Base-by-base conservation (phyloP, 495 filamentous ascomycete species). In the Penicillium herquei region DNA sequence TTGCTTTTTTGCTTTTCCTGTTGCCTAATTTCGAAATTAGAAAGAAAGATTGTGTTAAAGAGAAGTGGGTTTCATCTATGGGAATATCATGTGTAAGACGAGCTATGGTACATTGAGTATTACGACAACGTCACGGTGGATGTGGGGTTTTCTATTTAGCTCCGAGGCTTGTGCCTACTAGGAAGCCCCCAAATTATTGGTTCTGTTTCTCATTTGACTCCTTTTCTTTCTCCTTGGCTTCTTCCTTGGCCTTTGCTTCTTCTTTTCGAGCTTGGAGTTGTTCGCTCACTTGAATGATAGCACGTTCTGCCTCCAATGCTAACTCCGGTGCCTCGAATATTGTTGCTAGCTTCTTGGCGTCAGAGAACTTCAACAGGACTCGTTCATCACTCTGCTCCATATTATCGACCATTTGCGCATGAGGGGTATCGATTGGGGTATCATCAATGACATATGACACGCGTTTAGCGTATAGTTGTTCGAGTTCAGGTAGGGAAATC, bases 251-350 rank as follows among this genome's bases (percentile, higher is more conserved):
- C 41, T 77, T 65, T 17, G 58, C 41, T 26, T 68, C 52, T 39
- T 71, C 67, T 42, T 76, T 76, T 51, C 83, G 71, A 39, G 84
- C 76, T 51, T 78, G 63, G 51, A 93, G 71, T 37, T 83, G 79
- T 54, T 79, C 81, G 63, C 91, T 83, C 1, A 97, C 89, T 75
- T 98, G 93, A 76, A 87, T 83, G 37, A 94, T 87, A 3, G 93
- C 93, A 30, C 93, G 78, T 63, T 97, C 91, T 2, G 96, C 84
- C 72, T 98, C 94, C n/a, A 89, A 71, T 48, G 87, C 86, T 50
- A 98, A 81, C 51, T 90, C 89, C 0, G 93, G 91, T 21, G 96
- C 76, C 9, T 90, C 79, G n/a, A 94, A 71, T 1, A 84, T 79
- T 42, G 84, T 71, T 16, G 89, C 86, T 52, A 98, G 80, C 58